Evolutionary conservation across 805 yeast genomes (phyloP).

Genomic region (Saturnispora sekii): DNA sequence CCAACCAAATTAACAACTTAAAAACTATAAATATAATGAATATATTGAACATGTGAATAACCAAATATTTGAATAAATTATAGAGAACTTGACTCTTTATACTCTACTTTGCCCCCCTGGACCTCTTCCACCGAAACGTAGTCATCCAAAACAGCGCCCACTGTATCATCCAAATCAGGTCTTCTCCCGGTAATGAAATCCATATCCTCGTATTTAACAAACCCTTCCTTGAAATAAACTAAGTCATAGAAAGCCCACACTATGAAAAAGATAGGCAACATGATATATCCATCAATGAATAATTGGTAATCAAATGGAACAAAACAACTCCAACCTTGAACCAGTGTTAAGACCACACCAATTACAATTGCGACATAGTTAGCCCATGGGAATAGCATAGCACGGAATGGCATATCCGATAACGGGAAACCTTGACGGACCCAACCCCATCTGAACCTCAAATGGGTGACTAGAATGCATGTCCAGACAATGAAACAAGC

Average conservation of each 20-base stretch:
- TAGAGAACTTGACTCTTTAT: no score
- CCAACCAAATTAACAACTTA: no score
- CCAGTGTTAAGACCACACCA: constrained; percentile 43
- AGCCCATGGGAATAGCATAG: constrained; percentile 42
- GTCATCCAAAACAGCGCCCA: constrained; percentile 10
- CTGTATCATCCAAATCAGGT: constrained; percentile 21
- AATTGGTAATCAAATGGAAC: constrained; percentile 48
- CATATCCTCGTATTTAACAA: constrained; percentile 33
- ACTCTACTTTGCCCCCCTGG: no score
- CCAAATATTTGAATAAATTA: no score
- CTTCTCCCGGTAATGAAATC: constrained; percentile 46
- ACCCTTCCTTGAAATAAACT: constrained; percentile 15
- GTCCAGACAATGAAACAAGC: constrained; percentile 66
- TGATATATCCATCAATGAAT: constrained; percentile 52
- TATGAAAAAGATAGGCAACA: constrained; percentile 48
- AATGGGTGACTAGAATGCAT: constrained; percentile 42
- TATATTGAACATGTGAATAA: no score
- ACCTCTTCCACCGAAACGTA: neutral
- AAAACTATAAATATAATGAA: no score
- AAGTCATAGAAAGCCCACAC: constrained; percentile 22
- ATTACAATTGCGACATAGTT: constrained; percentile 41
- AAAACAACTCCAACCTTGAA: constrained; percentile 60
- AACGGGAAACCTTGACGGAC: constrained; percentile 30
- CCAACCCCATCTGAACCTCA: constrained; percentile 47
- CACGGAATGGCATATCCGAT: constrained; percentile 43